A percentile compares a stretch with the other conserved stretches of the same genome.
Conservation (phyloP, 345 rosid genomes). For the Euphorbia lathyris region DNA sequence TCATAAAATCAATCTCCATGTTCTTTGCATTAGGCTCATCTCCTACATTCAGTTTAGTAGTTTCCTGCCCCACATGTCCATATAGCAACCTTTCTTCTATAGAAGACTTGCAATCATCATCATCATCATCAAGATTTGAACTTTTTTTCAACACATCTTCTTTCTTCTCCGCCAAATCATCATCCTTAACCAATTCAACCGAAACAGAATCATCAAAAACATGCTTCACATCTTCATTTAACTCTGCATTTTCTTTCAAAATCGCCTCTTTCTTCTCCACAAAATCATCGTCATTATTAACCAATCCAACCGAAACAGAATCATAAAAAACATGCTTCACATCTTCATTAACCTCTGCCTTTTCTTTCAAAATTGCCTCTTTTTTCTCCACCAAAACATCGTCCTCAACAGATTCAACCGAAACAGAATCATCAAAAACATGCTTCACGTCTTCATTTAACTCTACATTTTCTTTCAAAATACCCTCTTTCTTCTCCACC, state of each 20-base stretch:
- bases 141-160: constrained; percentile 10
- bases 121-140: constrained; percentile 12
- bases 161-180: constrained; percentile 16
- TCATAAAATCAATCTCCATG: not conserved
- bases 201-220: constrained; percentile 6
- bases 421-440: constrained; percentile 7
- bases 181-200: constrained; percentile 14
- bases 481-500: not conserved
- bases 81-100: constrained; percentile 20
- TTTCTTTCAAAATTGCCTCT: not conserved
- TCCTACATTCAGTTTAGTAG: not conserved
- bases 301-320: constrained; percentile 7
- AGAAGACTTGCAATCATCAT: too few species aligned
- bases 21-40: not conserved
- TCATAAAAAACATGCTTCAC: not conserved
- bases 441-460: not conserved
- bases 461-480: not conserved
- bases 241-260: not conserved
- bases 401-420: constrained; percentile 12
- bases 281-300: constrained; percentile 8
- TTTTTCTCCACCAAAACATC: constrained; percentile 6
- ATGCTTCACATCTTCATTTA: not conserved
- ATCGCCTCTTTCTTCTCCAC: not conserved
- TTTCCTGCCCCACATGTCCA: constrained; percentile 12
- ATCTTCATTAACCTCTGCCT: not conserved